Evolutionary conservation across 73 alveolate genomes (phyloP).

Genomic region (Blepharisma stoltei): DNA sequence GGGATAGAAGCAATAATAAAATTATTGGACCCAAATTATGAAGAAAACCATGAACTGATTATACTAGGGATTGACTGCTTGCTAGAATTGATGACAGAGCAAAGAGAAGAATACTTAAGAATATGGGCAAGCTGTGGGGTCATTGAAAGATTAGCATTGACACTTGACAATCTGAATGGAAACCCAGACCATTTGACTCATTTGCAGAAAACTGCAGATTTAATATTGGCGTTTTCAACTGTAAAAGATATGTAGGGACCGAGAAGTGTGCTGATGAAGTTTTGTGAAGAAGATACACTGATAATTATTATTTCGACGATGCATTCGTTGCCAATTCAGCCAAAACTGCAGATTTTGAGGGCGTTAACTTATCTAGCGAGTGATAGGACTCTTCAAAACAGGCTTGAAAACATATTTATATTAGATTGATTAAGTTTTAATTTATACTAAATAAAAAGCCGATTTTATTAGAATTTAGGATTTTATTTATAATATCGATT

Average conservation of each 20-base stretch:
- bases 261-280: constrained; percentile 13
- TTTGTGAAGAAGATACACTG: constrained; percentile 25
- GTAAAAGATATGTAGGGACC: constrained; percentile 13
- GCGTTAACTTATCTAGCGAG: neutral
- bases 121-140: neutral
- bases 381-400: neutral
- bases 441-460: no score
- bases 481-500: no score
- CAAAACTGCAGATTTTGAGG: constrained; percentile 11
- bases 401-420: constrained; percentile 18
- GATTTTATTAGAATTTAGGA: no score
- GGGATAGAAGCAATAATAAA: constrained; percentile 49
- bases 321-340: neutral
- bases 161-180: neutral
- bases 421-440: no score
- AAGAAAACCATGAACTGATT: constrained; percentile 43
- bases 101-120: constrained; percentile 6
- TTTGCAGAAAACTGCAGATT: constrained; percentile 14
- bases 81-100: neutral
- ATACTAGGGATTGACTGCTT: constrained; percentile 36
- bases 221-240: constrained; percentile 10
- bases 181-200: neutral
- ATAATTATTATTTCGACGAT: neutral
- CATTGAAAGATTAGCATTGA: constrained; percentile 19
- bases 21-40: constrained; percentile 42